Base-by-base conservation (phyloP, 2,329 filamentous ascomycete species). In the Grosmannia clavigera region DNA sequence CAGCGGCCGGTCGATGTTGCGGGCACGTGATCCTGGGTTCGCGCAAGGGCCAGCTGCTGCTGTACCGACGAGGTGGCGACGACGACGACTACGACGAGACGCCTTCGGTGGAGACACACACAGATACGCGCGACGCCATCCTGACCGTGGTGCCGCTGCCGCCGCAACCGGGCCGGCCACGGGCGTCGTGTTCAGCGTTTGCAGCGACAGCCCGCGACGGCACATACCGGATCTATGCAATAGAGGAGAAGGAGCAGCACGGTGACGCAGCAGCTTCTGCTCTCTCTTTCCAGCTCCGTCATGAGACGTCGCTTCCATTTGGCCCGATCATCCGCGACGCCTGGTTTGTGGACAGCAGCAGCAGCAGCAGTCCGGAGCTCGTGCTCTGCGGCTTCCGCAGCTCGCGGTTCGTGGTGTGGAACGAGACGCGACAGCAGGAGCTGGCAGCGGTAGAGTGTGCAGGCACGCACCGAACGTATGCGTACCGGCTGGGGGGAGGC, bases 311-410 rank as follows among this genome's bases (percentile, higher is more conserved):
- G 3, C 81, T 88, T 1, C 84, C 88, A 0, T 83, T 95, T 52
- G 88, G 87, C 0, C 85, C 87, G 1, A 84, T 89, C 65, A 80
- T 96, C 46, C 89, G 95, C 70, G 84, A 85, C 0, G 79, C 86
- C 0, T 86, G 82, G 73, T 81, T 92, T 61, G 66, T 63, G 11
- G 70, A 52, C n/a, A 57, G 62, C 46, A 61, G 66, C 1, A 70
- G 70, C 0, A 75, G 14, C 29, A 50, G 27, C 16, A 29, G 16
- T 9, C 55, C 58, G 10, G 78, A 88, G 55, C 74, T 96, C 1
- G 75, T 91, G 33, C 74, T 95, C 14, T 88, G 86, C 69, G 92
- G 92, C 3, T 97, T 96, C 73, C 84, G 82, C 60, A 84, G 87
- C 68, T 90, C 84, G 63, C 77, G 83, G 55, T 95, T 97, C 68